Evolutionary conservation across 2,329 filamentous ascomycete species (phyloP).

Genomic region (Exophiala alcalophila): DNA sequence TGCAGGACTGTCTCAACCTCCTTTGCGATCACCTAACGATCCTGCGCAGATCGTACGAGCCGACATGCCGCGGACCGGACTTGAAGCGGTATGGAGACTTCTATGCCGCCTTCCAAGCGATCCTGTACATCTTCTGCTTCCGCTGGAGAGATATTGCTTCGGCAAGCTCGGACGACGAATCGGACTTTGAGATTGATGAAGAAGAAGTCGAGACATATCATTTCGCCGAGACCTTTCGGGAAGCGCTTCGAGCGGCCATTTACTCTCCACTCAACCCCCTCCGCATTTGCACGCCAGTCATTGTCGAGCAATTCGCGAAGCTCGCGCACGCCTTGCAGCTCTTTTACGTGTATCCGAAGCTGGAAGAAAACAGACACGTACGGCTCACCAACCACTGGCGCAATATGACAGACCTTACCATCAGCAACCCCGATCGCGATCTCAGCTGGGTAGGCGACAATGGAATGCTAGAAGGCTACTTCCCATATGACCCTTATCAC

Average conservation of each 20-base stretch:
- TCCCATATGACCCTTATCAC: conserved; percentile 96
- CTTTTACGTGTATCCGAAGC: conserved; percentile 80
- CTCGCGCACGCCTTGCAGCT: conserved; percentile 82
- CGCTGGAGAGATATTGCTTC: conserved; percentile 85
- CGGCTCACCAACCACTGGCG: conserved; percentile 41
- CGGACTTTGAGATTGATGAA: conserved; percentile 55
- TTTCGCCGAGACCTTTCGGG: conserved; percentile 73
- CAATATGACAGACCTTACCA: conserved; percentile 38
- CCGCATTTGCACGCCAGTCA: conserved; percentile 86
- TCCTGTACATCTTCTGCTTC: conserved; percentile 96
- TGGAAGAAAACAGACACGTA: conserved; percentile 90
- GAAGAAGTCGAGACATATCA: conserved; percentile 65
- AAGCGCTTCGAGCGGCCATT: conserved; percentile 72
- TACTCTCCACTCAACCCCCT: conserved; percentile 89
- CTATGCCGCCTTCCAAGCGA: conserved; percentile 82
- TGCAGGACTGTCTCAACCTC: conserved; percentile 78
- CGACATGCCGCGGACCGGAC: conserved; percentile 76
- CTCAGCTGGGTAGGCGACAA: conserved; percentile 64
- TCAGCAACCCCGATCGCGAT: conserved; percentile 52
- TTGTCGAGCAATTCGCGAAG: conserved; percentile 87
- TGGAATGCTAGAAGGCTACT: conserved; percentile 86
- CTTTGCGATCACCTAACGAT: conserved; percentile 74
- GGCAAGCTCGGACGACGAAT: conserved; percentile 47
- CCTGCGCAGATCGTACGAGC: conserved; percentile 70
- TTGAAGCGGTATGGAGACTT: conserved; percentile 78